Base-by-base conservation (phyloP, 2,329 filamentous ascomycete species). In the Epichloe gansuensis region DNA sequence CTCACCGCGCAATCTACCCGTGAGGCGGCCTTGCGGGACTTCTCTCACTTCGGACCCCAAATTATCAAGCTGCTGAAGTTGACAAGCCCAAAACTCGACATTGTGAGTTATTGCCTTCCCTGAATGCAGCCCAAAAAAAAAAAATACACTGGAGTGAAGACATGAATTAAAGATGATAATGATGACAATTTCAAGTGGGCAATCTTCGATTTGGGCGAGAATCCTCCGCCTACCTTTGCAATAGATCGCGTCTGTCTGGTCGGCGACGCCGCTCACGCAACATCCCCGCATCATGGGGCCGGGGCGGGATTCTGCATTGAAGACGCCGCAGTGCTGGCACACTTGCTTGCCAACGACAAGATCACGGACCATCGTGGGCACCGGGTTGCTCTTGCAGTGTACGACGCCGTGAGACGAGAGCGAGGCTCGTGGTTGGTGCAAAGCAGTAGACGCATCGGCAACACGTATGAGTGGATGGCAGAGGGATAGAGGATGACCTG, bases 381-480 rank as follows among this genome's bases (percentile, higher is more conserved):
- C 12, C 43, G 37, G 4, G 35, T 46, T 0, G 52, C 52, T 6
- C 52, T 54, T 2, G 42, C 21, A 1, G 48, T 35, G 12, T 54
- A 48, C 31, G 48, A 51, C 35, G 35, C 23, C 8, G 11, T 23
- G 2, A 34, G 48, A 13, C 39, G 46, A 12, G 48, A 42, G 38
- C 52, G 52, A 15, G 52, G n/a, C 3, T 41, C 52, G 31, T 54
- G 52, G 52, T 7, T 54, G 17, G 52, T 54, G 9, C 42, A 50
- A 15, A 50, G 52, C 48, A 54, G 55, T 39, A 47, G 53, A 38
- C 45, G 45, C 47, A 53, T 55, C 5, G 55, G 53, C 5, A 45
- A 55, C 23, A 46, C 46, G 13, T 55, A 57, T 37, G 53, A 57
- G 38, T 53, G 53, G 55, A 46, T 54, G n/a, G 55, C 55, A 3